Evolutionary conservation across 108 stramenopile genomes (phyloP).

Genomic region (Cyclotella kingstonii): DNA sequence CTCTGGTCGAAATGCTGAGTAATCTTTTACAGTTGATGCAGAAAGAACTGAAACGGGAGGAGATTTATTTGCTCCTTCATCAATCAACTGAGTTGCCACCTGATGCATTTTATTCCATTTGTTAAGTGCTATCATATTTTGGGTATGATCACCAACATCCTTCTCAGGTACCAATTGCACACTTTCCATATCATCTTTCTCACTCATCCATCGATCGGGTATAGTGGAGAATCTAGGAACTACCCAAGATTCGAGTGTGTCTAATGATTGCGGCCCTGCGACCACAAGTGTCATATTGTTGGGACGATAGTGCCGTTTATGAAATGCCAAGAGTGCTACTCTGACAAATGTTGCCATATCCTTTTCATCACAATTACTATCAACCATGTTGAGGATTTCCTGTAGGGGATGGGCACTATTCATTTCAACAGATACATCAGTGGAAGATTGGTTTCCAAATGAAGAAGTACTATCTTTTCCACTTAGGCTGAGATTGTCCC

Average conservation of each 20-base stretch:
- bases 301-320: conserved; percentile 75
- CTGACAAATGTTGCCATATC: conserved; percentile 55
- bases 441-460: too few species aligned
- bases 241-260: conserved; percentile 72
- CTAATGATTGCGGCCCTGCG: conserved; percentile 77
- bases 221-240: conserved; percentile 65
- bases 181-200: conserved; percentile 1
- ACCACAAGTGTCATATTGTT: conserved; percentile 75
- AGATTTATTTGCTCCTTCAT: conserved; percentile 62
- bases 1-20: conserved; percentile 54
- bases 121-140: too few species aligned
- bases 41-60: conserved; percentile 44
- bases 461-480: too few species aligned
- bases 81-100: conserved; percentile 46
- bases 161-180: neutral
- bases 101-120: conserved; percentile 39
- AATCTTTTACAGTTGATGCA: conserved; percentile 32
- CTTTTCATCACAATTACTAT: conserved; percentile 34
- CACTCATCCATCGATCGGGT: conserved; percentile 17
- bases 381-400: conserved; percentile 15
- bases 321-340: conserved; percentile 75
- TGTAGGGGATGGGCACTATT: conserved; percentile 15
- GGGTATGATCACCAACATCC: neutral
- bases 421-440: conserved; percentile 4
- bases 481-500: neutral